Base-by-base conservation (phyloP, 495 filamentous ascomycete species). In the Lineolata rhizophorae region DNA sequence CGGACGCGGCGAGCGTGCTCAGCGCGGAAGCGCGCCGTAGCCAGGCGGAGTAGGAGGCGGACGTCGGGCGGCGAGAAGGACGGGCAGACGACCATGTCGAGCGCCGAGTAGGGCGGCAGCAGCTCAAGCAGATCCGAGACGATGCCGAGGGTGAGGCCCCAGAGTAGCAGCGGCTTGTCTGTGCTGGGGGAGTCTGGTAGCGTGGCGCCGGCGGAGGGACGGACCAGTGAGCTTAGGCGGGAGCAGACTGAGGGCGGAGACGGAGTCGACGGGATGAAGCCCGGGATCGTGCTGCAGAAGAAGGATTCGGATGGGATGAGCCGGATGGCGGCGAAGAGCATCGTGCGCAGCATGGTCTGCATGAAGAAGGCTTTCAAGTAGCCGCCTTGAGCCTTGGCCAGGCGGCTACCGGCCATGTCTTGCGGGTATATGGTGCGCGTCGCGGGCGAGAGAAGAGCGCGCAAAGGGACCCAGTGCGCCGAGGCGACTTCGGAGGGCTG, bases 401-500 rank as follows among this genome's bases (percentile, higher is more conserved):
- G 61, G 2, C 75, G 69, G 10, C 11, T 18, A 8, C 8, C 22
- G 3, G 70, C 66, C 34, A 79, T 65, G 45, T 81, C 70, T 30
- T 71, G 66, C 46, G 61, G 60, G 47, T 71, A 65, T 25, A 64
- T 55, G 0, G 70, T 78, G n/a, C 74, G 60, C 11, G 63, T 50
- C 1, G 52, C 54, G 3, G 76, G 65, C 1, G 70, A 64, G 17
- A 77, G 51, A 2, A 84, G 62, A 17, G 65, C 62, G 33, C 65
- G 57, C 1, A 82, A 49, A 5, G 77, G 65, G 14, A 84, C 72
- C 77, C 77, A 84, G 48, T 84, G 77, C 3, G 65, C 67, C 1
- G 75, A 73, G 19, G 67, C 70, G 5, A 81, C 72, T 52, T 84
- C 77, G 2, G 68, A 62, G 1, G 74, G 72, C 42, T 82, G 75